Base-by-base conservation (phyloP, 192 early-diverging fungal species). In the Lunasporangiospora selenospora region DNA sequence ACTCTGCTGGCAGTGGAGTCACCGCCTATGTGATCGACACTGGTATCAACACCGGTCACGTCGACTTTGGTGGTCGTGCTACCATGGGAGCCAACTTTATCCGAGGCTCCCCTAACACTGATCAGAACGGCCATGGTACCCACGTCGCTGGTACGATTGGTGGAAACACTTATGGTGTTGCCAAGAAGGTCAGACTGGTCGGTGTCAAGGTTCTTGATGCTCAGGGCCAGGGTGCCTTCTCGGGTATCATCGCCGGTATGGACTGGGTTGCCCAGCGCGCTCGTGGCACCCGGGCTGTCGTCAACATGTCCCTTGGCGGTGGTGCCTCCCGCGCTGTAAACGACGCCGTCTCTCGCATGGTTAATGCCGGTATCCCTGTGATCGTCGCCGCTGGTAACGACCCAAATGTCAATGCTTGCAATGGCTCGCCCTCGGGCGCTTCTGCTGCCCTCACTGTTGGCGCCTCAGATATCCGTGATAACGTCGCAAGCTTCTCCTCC, bases 231-330 rank as follows among this genome's bases (percentile, higher is more conserved):
- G 89, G 90, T 21, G 59, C 82, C 10, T 59, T 84, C 44, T 82
- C 76, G 6, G 53, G 50, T 15, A 36, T 85, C 27, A 50, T 59
- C 18, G 46, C 63, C 24, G 88, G 85, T 29, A 27, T 82, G n/a
- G 62, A 73, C 53, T 77, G 75, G 73, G 64, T 63, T 39, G 27
- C 67, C 23, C 56, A 58, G 29, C 29, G 60, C 13, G 54, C 58
- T 65, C 53, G 44, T 40, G 34, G 56, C 55, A 59, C 53, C 57
- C 53, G 42, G 15, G 76, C 87, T 10, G 77, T 90, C 13, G 85
- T 89, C 47, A 92, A 92, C 77, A 90, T 94, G 89, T 87, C 84
- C 39, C 80, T 94, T 23, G 91, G 90, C 34, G 86, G 86, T 24
- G 79, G 79, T 8, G 56, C 61, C 21, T 80, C 82, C 16, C 78